Evolutionary conservation across 1,284 basidiomycete species (phyloP), one percentile per base, ranked within the genome.

Genomic region (Neolentinus lepideus): DNA sequence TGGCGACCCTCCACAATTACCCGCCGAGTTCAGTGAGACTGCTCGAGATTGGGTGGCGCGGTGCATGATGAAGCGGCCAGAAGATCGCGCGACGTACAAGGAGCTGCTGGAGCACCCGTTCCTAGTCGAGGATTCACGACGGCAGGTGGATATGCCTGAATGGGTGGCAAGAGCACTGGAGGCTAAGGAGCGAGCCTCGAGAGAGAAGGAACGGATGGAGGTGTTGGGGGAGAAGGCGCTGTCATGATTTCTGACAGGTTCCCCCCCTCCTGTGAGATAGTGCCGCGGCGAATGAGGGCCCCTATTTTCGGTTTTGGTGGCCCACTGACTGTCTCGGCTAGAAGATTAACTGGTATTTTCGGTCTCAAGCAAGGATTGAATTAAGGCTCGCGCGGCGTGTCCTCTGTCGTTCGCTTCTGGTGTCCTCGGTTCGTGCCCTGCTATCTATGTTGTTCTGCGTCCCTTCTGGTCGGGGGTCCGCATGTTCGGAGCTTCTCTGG

Each of bases 1-100:
- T 62, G 97, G 95, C 1, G 88, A 94, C 51, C 85, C 95, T 6
- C 96, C 97, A 2, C 82, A 85, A 54, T 74, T 99, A 47, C 94
- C 95, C 1, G 69, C 69, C 0, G 62, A 74, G 50, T 77, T 71
- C 72, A 78, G 72, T 62, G 71, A 76, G 26, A 66, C 71, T 8
- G 83, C 85, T 12, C 75, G 78, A 54, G 79, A 87, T 58, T 88
- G 80, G 72, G 77, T 87, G 26, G 69, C 73, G 12, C 69, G 64
- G 56, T 90, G 92, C 67, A 71, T 97, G 59, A 75, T 81, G 61
- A 95, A 95, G 72, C 79, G 86, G 56, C 89, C 94, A 0, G 79
- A 84, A 51, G 75, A 77, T 51, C 76, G 96, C 53, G 91, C 94
- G 12, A 93, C 84, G 0, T 99, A 98, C 68, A 80, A 83, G 21